A percentile compares a stretch with the other conserved stretches of the same genome.
phyloP scores from a whole-genome alignment of 305 asterid species.

The Solanum hybrid region DNA sequence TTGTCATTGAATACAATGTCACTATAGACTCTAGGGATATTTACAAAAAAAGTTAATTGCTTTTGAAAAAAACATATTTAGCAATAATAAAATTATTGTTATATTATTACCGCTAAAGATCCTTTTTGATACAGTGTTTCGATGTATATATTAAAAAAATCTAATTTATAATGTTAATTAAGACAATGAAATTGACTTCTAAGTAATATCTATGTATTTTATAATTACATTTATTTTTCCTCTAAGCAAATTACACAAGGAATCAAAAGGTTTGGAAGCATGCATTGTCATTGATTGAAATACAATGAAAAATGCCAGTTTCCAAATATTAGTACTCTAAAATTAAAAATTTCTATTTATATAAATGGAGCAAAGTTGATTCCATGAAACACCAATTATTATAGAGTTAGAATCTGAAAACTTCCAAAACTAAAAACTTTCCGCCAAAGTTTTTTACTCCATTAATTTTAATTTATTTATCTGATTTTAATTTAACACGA shows the following conservation, averaged over 20 bases:
- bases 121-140: too few species aligned
- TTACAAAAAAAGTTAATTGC: too few species aligned
- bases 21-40: too few species aligned
- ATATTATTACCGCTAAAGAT: too few species aligned
- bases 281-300: not conserved
- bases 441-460: too few species aligned
- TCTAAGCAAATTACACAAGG: not conserved
- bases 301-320: not conserved
- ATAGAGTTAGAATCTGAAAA: not conserved
- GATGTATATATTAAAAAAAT: too few species aligned
- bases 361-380: not conserved
- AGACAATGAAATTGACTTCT: not conserved
- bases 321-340: not conserved
- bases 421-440: not conserved
- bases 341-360: not conserved
- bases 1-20: too few species aligned
- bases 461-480: too few species aligned
- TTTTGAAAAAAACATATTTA: too few species aligned
- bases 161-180: not conserved
- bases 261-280: not conserved
- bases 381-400: not conserved
- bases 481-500: too few species aligned
- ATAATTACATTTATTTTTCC: not conserved
- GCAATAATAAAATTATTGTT: too few species aligned
- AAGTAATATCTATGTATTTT: not conserved